Evolutionary conservation across 208 protist genomes (phyloP).

Genomic region (Acanthamoeba quina): DNA sequence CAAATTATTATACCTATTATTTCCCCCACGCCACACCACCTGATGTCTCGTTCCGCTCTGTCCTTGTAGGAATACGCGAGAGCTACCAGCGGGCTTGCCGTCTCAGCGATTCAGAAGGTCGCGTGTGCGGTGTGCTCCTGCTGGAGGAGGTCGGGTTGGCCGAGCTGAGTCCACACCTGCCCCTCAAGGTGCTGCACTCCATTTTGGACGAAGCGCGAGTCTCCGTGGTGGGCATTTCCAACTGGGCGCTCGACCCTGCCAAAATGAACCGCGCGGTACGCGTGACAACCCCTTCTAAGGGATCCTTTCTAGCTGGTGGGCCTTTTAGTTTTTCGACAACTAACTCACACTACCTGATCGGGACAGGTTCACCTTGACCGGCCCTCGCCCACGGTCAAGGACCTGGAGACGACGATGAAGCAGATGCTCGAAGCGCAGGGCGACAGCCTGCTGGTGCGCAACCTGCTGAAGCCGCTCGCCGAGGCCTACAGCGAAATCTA

Average conservation of each 20-base stretch:
- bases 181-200: conserved; percentile 93
- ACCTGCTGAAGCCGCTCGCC: conserved; percentile 8
- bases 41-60: neutral
- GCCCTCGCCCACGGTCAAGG: conserved; percentile 42
- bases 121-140: conserved; percentile 86
- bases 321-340: conserved; percentile 30
- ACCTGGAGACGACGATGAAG: conserved; percentile 22
- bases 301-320: too few species aligned
- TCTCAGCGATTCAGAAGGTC: neutral
- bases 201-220: conserved; percentile 85
- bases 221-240: conserved; percentile 90
- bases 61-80: conserved; percentile 27
- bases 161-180: conserved; percentile 87
- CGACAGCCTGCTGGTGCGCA: neutral
- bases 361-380: conserved; percentile 49
- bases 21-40: neutral
- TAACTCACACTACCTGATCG: conserved; percentile 59
- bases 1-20: neutral
- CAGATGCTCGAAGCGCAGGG: conserved; percentile 37
- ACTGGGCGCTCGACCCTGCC: conserved; percentile 91
- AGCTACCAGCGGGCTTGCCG: conserved; percentile 58
- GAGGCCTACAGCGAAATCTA: conserved; percentile 60
- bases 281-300: neutral
- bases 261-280: conserved; percentile 92
- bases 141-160: conserved; percentile 93